Evolutionary conservation across 169 alveolate species (phyloP).

Genomic region (Plasmodium chabaudi): DNA sequence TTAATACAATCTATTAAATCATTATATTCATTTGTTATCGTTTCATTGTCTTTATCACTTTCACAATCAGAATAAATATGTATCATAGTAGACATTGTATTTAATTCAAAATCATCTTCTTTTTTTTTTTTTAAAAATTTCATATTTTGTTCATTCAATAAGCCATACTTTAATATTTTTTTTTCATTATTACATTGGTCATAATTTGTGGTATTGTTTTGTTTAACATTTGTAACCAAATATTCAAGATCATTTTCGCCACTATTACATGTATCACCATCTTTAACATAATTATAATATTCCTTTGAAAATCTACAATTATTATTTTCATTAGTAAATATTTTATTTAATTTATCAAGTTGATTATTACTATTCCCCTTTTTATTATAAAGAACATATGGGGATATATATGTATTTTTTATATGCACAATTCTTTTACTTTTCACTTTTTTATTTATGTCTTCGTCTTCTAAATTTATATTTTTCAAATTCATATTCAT

Average conservation of each 20-base stretch:
- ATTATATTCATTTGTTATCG: slow-evolving; percentile 20
- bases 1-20: slow-evolving; percentile 36
- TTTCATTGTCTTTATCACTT: slow-evolving; percentile 58
- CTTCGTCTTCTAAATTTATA: neutral
- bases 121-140: slow-evolving; percentile 17
- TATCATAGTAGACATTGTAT: slow-evolving; percentile 44
- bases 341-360: slow-evolving; percentile 28
- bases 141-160: slow-evolving; percentile 21
- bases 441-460: neutral
- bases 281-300: slow-evolving; percentile 11
- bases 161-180: slow-evolving; percentile 29
- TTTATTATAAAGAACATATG: slow-evolving; percentile 59
- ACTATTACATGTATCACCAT: neutral
- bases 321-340: slow-evolving; percentile 26
- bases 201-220: too few species aligned
- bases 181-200: slow-evolving; percentile 13
- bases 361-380: slow-evolving; percentile 17
- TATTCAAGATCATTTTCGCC: too few species aligned
- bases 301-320: slow-evolving; percentile 20
- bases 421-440: slow-evolving; percentile 45
- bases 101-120: slow-evolving; percentile 36
- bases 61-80: slow-evolving; percentile 43
- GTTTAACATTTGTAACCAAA: too few species aligned
- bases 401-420: slow-evolving; percentile 72
- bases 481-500: neutral